Evolutionary conservation across 2,329 filamentous ascomycete species (phyloP).

Genomic region (Paecilomyces sp.): DNA sequence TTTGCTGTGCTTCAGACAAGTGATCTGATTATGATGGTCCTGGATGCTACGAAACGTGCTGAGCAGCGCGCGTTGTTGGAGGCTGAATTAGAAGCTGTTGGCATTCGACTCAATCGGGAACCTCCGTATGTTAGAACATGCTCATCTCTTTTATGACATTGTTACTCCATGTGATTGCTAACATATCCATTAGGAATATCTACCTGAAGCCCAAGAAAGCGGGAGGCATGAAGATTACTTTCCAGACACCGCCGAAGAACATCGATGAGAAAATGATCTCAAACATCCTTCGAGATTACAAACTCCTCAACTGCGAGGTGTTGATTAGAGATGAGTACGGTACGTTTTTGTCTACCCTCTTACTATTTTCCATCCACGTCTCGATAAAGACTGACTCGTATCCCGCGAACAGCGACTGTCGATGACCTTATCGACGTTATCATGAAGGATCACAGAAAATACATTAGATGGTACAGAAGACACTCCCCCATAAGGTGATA

Average conservation of each 20-base stretch:
- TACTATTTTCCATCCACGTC: not conserved
- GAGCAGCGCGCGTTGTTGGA: constrained; percentile 88
- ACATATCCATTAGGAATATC: constrained; percentile 63
- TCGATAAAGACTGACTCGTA: constrained; percentile 2
- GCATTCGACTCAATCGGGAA: constrained; percentile 84
- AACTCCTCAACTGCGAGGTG: constrained; percentile 95
- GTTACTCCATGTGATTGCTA: not conserved
- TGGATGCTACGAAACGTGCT: constrained; percentile 93
- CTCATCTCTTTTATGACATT: not conserved
- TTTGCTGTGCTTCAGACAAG: constrained; percentile 54
- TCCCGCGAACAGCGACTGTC: constrained; percentile 59
- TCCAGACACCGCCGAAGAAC: constrained; percentile 78
- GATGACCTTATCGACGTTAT: constrained; percentile 99
- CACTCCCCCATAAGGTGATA: constrained; percentile 26
- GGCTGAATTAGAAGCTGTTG: constrained; percentile 87
- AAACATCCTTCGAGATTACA: constrained; percentile 97
- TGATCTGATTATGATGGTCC: constrained; percentile 91
- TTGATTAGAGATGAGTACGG: constrained; percentile 86
- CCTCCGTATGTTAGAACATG: constrained; percentile 59
- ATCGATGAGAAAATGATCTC: constrained; percentile 97
- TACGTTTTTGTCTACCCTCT: constrained; percentile 18
- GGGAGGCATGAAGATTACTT: constrained; percentile 98
- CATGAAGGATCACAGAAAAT: constrained; percentile 98
- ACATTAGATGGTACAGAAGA: constrained; percentile 62
- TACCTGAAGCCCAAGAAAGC: constrained; percentile 95